These are phyloP conservation scores for Ochetophila trinervis DNA, from an alignment of 306 rosid species.

Conservation along the genomic window DNA sequence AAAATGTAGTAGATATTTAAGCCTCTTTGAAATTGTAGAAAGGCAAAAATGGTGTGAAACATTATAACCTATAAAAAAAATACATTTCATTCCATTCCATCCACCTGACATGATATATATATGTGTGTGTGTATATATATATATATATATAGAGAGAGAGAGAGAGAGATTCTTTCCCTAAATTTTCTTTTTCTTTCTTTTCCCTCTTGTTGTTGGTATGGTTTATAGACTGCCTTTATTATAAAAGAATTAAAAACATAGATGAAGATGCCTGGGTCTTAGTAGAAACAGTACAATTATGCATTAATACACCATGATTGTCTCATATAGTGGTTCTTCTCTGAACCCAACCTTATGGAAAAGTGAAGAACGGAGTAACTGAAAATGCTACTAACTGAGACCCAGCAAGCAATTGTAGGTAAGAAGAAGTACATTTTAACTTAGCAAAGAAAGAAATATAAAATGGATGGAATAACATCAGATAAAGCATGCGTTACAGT, in stretches of 20 bases:
- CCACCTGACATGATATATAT: neutral
- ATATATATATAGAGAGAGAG: neutral
- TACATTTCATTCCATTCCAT: too few species aligned
- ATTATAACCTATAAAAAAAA: slow-evolving; percentile 1
- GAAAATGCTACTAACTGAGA: neutral
- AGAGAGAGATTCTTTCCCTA: neutral
- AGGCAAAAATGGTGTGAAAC: slow-evolving; percentile 17
- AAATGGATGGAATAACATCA: neutral
- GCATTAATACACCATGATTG: neutral
- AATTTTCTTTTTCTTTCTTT: too few species aligned
- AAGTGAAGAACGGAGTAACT: neutral
- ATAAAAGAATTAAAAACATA: neutral
- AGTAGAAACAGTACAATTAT: neutral
- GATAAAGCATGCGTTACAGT: neutral
- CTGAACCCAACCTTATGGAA: neutral
- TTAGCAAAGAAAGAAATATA: neutral
- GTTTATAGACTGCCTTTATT: too few species aligned
- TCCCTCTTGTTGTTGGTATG: too few species aligned
- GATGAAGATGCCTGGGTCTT: neutral
- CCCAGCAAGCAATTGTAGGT: neutral
- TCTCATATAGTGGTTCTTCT: neutral
- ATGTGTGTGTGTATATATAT: too few species aligned
- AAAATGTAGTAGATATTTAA: slow-evolving; percentile 39
- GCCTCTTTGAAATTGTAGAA: slow-evolving; percentile 32
- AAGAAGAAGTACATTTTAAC: neutral